Base-by-base conservation (phyloP, 495 filamentous ascomycete species). In the Penicillium paradoxum region DNA sequence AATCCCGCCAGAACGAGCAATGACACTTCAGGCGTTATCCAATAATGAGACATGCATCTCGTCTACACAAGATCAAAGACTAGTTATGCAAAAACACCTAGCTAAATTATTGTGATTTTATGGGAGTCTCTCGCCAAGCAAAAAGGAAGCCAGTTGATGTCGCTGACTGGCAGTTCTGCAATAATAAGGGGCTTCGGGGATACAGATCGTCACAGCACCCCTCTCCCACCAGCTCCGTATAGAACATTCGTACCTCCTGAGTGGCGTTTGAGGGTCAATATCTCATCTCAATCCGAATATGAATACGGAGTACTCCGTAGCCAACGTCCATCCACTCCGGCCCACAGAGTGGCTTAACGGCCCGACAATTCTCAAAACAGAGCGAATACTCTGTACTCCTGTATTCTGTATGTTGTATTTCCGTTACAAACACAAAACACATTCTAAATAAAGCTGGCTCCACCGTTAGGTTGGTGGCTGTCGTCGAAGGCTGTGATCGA, bases 401-500 rank as follows among this genome's bases (percentile, higher is more conserved):
- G 4, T 34, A 14, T 14, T n/a, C 14, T n/a, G 21, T 17, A 42
- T 4, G 19, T 8, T n/a, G 21, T 17, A 42, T 4, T 13, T 8
- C n/a, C 7, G 14, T 24, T 15, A 15, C 21, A 6, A 25, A 3
- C 7, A 3, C 14, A 24, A 15, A 17, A 24, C 2, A 18, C 17
- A 39, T 19, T 17, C 40, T 13, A 25, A 39, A 34, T 4, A 22
- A 34, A 11, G 19, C 29, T 37, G 21, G 24, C 13, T 19, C 38
- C 22, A 39, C 53, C 38, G 46, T 54, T 51, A 53, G 55, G 56
- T 27, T 27, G 24, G 54, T 56, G 37, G 56, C 51, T 45, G 42
- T 53, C 24, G 17, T 37, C 8, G 4, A 47, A 40, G 4, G 5
- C 19, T 40, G 30, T 30, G 60, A 59, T 63, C 60, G 49, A 24